A percentile compares a stretch with the other conserved stretches of the same genome.
Conservation (phyloP, 352 stramenopile genomes). For the Pythium rishiriense region DNA sequence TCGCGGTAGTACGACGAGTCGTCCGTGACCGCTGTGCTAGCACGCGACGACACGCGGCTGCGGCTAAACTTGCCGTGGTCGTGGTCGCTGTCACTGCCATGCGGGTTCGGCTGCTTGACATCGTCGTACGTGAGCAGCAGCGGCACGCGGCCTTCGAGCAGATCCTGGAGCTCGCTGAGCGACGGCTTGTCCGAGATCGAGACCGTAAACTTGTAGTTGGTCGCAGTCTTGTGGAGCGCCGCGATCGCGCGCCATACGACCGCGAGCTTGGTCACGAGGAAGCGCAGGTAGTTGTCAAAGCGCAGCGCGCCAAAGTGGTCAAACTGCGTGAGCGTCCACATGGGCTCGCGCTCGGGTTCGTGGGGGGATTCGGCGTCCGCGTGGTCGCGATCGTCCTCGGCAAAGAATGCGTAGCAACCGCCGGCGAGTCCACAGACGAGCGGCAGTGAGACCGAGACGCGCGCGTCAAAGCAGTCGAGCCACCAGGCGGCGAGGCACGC, state of each 20-base stretch:
- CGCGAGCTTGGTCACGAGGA: conserved; percentile 22
- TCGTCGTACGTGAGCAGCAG: conserved; percentile 22
- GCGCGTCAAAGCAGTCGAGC: background rate
- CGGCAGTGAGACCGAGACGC: background rate
- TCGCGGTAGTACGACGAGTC: conserved; percentile 2
- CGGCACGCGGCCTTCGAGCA: conserved; percentile 27
- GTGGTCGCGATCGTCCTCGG: background rate
- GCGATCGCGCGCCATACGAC: conserved; percentile 26
- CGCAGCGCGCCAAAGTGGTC: conserved; percentile 20
- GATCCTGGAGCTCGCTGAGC: conserved; percentile 12
- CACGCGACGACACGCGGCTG: conserved; percentile 18
- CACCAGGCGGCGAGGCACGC: background rate
- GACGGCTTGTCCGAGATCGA: conserved; percentile 49
- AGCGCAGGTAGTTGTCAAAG: conserved; percentile 21
- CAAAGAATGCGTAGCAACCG: background rate
- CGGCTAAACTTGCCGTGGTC: background rate
- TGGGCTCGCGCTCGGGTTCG: background rate
- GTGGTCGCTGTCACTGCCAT: background rate
- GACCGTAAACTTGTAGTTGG: conserved; percentile 61
- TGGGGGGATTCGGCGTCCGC: background rate
- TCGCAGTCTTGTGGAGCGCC: conserved; percentile 41
- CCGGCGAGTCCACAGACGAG: conserved; percentile 4
- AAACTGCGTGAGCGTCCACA: conserved; percentile 24
- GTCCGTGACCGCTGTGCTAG: conserved; percentile 16
- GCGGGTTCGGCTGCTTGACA: background rate